Percentiles rank a stretch among this genome's conserved stretches.
Evolutionary conservation across 352 stramenopile genomes (phyloP).

Genomic region (Phytophthora pluvialis): DNA sequence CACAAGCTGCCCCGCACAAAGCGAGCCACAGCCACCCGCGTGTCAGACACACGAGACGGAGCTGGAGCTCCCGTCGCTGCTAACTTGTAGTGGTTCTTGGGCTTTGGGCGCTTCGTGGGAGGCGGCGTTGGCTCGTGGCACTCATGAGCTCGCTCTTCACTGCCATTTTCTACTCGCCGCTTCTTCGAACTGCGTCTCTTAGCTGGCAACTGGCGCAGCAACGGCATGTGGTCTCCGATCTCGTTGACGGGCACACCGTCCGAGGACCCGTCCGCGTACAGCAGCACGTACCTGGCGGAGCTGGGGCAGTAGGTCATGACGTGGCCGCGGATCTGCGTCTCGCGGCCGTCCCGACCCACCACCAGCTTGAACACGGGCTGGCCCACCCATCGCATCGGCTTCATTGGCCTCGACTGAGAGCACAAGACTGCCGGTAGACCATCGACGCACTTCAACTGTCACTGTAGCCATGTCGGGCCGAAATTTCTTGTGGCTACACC

Average conservation of each 20-base stretch:
- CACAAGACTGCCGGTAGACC: slow-evolving; percentile 8
- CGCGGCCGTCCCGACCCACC: neutral
- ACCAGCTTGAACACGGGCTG: slow-evolving; percentile 20
- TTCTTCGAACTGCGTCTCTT: neutral
- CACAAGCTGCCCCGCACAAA: slow-evolving; percentile 19
- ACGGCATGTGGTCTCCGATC: slow-evolving; percentile 26
- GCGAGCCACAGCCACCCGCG: neutral
- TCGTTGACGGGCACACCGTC: slow-evolving; percentile 18
- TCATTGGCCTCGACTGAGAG: neutral
- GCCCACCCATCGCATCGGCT: slow-evolving; percentile 12
- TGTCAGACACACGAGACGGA: neutral
- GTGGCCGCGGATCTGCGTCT: slow-evolving; percentile 9
- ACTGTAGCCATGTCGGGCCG: slow-evolving; percentile 19
- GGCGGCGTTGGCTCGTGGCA: neutral
- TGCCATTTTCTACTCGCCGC: neutral
- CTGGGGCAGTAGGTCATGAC: slow-evolving; percentile 19
- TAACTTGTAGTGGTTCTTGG: neutral
- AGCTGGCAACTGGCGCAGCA: slow-evolving; percentile 3
- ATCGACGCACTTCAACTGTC: slow-evolving; percentile 1
- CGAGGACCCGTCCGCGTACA: slow-evolving; percentile 25
- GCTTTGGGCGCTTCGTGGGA: slow-evolving; percentile 3
- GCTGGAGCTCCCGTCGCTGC: neutral
- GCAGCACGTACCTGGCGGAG: slow-evolving; percentile 4
- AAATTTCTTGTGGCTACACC: slow-evolving; percentile 26
- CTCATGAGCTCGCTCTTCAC: neutral